Conservation (phyloP, 441 rosid species). For the Croton laevigatus region DNA sequence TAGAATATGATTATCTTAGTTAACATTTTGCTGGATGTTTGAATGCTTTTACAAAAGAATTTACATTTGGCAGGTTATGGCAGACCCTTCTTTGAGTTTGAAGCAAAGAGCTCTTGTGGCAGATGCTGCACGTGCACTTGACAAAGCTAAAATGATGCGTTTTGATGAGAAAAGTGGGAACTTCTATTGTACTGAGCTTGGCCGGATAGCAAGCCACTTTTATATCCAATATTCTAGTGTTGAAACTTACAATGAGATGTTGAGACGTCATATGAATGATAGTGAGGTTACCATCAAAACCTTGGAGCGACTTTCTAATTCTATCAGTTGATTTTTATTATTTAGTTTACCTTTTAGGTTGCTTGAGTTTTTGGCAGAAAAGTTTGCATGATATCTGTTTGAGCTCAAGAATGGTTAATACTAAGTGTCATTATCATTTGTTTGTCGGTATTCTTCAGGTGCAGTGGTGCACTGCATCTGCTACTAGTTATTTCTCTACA, state of each 20-base stretch:
- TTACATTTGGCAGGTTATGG: slow-evolving; percentile 64
- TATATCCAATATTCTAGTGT: slow-evolving; percentile 98
- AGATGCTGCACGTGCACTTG: slow-evolving; percentile 98
- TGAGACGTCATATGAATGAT: slow-evolving; percentile 95
- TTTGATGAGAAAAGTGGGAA: slow-evolving; percentile 99
- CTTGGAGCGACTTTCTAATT: slow-evolving; percentile 7
- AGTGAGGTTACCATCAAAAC: slow-evolving; percentile 61
- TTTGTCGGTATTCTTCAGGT: background rate
- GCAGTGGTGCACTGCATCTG: no score
- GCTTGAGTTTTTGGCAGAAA: background rate
- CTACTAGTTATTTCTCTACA: background rate
- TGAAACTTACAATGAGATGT: slow-evolving; percentile 96
- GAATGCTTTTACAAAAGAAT: slow-evolving; percentile 21
- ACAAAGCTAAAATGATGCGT: slow-evolving; percentile 99
- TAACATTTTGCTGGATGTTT: slow-evolving; percentile 13
- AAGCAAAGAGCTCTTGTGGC: slow-evolving; percentile 92
- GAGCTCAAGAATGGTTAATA: background rate
- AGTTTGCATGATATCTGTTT: background rate
- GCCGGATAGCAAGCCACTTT: slow-evolving; percentile 99
- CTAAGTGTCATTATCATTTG: background rate
- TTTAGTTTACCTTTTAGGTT: slow-evolving; percentile 13
- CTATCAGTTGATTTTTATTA: slow-evolving; percentile 19
- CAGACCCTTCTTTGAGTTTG: slow-evolving; percentile 83
- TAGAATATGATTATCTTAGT: background rate
- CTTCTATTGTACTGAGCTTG: slow-evolving; percentile 98